These are phyloP conservation scores for Terana coerulea DNA, from an alignment of 768 basidiomycete species.

Conservation along the genomic window DNA sequence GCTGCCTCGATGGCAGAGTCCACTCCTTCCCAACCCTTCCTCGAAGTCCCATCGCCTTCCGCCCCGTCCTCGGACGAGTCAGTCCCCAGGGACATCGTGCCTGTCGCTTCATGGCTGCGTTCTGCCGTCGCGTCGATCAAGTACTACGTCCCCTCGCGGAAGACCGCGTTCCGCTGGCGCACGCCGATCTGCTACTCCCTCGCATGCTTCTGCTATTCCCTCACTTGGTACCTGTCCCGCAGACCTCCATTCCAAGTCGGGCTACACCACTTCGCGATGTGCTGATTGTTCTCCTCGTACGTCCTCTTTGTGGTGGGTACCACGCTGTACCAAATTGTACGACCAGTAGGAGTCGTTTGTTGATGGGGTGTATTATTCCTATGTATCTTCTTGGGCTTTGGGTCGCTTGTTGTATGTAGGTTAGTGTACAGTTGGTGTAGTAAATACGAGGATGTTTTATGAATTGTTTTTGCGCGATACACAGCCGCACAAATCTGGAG, in stretches of 20 bases:
- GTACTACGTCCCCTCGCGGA: not conserved
- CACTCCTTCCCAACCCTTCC: too few species aligned
- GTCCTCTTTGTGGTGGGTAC: not conserved
- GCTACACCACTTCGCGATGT: not conserved
- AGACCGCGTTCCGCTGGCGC: not conserved
- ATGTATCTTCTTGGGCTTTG: not conserved
- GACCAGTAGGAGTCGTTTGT: too few species aligned
- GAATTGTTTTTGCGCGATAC: too few species aligned
- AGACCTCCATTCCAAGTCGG: not conserved
- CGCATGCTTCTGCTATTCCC: conserved; percentile 1
- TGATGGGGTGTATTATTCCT: too few species aligned
- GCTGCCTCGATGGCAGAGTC: not conserved
- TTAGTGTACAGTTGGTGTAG: not conserved
- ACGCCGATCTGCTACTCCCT: conserved; percentile 1
- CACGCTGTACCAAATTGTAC: not conserved
- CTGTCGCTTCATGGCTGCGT: not conserved
- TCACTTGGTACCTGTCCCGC: conserved; percentile 8
- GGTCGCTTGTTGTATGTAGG: not conserved
- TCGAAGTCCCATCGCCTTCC: too few species aligned
- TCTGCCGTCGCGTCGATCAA: not conserved
- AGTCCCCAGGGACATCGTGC: not conserved
- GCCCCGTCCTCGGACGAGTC: not conserved
- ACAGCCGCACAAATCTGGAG: too few species aligned
- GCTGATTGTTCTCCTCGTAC: too few species aligned
- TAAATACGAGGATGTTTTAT: not conserved